phyloP scores from a whole-genome alignment of 1,139 yeast species.

The Citeromyces hawaiiensis region DNA sequence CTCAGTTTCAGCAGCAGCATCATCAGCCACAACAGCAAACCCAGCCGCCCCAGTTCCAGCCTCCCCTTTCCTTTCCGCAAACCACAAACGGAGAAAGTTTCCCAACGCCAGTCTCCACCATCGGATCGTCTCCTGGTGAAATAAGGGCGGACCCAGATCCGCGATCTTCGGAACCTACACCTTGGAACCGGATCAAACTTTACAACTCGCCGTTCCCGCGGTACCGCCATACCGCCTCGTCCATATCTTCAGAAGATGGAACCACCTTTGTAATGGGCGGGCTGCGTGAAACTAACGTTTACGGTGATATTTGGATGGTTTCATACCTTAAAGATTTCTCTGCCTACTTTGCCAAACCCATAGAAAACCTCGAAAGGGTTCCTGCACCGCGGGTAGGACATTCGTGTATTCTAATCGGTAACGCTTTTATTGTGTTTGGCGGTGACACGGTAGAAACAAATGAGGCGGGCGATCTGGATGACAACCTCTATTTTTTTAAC shows the following conservation, averaged over 20 bases:
- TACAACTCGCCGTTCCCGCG: constrained; percentile 85
- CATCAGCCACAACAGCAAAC: background rate
- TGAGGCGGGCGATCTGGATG: constrained; percentile 68
- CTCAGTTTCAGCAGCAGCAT: background rate
- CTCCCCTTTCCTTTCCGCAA: background rate
- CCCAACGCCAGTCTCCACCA: background rate
- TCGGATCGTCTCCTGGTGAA: background rate
- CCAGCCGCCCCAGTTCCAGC: background rate
- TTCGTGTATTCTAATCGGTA: constrained; percentile 83
- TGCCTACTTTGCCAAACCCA: constrained; percentile 39
- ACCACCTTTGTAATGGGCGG: constrained; percentile 93
- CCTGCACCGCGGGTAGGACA: constrained; percentile 98
- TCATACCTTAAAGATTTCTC: constrained; percentile 26
- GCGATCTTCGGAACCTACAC: constrained; percentile 20
- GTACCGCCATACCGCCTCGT: constrained; percentile 82
- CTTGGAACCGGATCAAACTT: constrained; percentile 69
- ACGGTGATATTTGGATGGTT: constrained; percentile 88
- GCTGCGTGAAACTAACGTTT: constrained; percentile 79
- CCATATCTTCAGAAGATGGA: constrained; percentile 64
- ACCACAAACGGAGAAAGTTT: background rate
- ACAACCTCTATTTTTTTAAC: constrained; percentile 78
- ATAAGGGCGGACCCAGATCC: background rate
- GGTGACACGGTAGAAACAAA: constrained; percentile 92
- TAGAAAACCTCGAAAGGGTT: constrained; percentile 56
- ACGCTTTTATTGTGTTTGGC: constrained; percentile 89